Evolutionary conservation across 176 grass and related monocot species (phyloP).

Genomic region (Hordeum vulgare): MorexV3_pseudomolecules_assembly NC_058518.1:800969-801468

Average conservation of each 20-base stretch:
- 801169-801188: no score
- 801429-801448: no score
- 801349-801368: no score
- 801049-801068: neutral
- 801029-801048: neutral
- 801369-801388: no score
- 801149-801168: no score
- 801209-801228: neutral
- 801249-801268: constrained; percentile 1
- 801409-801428: no score
- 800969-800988: neutral
- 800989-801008: no score
- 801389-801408: no score
- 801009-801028: neutral
- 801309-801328: constrained; percentile 2
- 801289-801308: neutral
- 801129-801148: no score
- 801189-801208: neutral
- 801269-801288: constrained; percentile 4
- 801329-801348: neutral
- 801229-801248: neutral
- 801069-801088: neutral
- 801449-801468: no score
- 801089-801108: neutral
- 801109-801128: no score